These are phyloP conservation scores for Nyctanthes arbortristis DNA, from an alignment of 257 asterid genomes.

Conservation along the genomic window DNA sequence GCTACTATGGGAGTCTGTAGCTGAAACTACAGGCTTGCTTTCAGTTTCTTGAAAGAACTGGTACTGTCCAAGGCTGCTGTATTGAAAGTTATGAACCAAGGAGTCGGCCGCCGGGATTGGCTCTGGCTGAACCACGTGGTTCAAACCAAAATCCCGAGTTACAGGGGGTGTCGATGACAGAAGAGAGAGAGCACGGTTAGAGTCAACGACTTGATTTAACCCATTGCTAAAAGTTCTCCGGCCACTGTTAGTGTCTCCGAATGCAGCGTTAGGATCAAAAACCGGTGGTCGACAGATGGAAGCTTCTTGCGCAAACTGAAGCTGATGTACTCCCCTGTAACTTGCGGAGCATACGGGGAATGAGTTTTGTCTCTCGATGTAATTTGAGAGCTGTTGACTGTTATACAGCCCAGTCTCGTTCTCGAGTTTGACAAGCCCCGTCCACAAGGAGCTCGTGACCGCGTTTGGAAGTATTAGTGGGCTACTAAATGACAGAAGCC, in stretches of 20 bases:
- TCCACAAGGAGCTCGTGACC: conserved; percentile 51
- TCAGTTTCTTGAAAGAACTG: conserved; percentile 36
- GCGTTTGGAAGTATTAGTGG: conserved; percentile 47
- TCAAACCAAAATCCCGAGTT: conserved; percentile 55
- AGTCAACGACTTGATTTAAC: conserved; percentile 44
- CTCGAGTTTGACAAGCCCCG: conserved; percentile 40
- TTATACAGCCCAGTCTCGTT: conserved; percentile 32
- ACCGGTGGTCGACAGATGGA: conserved; percentile 35
- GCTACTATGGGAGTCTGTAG: conserved; percentile 35
- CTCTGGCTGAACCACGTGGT: conserved; percentile 39
- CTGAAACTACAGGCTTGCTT: conserved; percentile 37
- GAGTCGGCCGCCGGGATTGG: conserved; percentile 36
- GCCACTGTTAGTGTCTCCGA: conserved; percentile 26
- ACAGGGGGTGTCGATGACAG: conserved; percentile 78
- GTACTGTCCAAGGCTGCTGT: conserved; percentile 35
- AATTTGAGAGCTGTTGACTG: conserved; percentile 35
- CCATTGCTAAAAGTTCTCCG: conserved; percentile 42
- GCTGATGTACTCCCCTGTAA: conserved; percentile 40
- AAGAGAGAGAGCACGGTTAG: conserved; percentile 98
- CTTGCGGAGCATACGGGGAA: conserved; percentile 34
- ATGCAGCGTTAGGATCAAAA: conserved; percentile 37
- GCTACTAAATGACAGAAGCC: conserved; percentile 51
- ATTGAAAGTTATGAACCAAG: conserved; percentile 41
- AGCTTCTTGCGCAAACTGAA: conserved; percentile 51
- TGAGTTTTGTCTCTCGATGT: conserved; percentile 37